Conservation (phyloP, 352 stramenopile species). For the Pythium myriotylum region DNA sequence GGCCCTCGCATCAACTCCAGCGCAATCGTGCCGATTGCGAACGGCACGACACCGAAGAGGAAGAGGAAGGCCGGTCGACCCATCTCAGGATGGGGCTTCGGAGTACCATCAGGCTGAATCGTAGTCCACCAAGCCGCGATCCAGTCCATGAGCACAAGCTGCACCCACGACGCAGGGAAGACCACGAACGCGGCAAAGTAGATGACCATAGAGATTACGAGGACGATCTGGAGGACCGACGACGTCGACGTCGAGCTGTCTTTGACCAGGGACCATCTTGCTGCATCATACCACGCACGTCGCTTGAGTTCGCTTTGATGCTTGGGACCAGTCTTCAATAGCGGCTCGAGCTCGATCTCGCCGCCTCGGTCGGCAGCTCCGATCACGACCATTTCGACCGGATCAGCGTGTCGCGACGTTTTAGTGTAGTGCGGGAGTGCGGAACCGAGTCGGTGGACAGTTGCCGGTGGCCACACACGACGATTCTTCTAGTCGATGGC, state of each 20-base stretch:
- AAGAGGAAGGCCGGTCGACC: constrained; percentile 56
- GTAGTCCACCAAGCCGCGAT: constrained; percentile 22
- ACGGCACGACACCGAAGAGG: constrained; percentile 47
- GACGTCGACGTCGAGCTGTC: too few relatives aligned
- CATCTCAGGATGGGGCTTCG: constrained; percentile 49
- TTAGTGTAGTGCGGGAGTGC: too few relatives aligned
- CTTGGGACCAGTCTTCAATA: neutral
- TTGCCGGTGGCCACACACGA: too few relatives aligned
- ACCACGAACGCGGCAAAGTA: constrained; percentile 43
- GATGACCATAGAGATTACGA: constrained; percentile 40
- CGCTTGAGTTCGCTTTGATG: too few relatives aligned
- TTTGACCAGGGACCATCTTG: neutral
- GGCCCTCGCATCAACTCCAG: constrained; percentile 25
- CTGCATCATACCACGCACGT: too few relatives aligned
- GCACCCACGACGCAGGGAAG: constrained; percentile 17
- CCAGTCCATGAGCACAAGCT: constrained; percentile 19
- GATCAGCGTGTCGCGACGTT: too few relatives aligned
- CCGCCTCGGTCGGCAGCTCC: constrained; percentile 2
- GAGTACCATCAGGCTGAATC: constrained; percentile 20
- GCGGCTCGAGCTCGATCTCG: constrained; percentile 12
- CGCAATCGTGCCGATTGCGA: constrained; percentile 26
- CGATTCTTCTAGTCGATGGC: too few relatives aligned
- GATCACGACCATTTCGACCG: constrained; percentile 17
- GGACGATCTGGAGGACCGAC: constrained; percentile 32
- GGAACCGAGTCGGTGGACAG: too few relatives aligned